Evolutionary conservation across 805 yeast species (phyloP), one percentile per base, ranked within the genome.

Genomic region (Suhomyces prunicola): DNA sequence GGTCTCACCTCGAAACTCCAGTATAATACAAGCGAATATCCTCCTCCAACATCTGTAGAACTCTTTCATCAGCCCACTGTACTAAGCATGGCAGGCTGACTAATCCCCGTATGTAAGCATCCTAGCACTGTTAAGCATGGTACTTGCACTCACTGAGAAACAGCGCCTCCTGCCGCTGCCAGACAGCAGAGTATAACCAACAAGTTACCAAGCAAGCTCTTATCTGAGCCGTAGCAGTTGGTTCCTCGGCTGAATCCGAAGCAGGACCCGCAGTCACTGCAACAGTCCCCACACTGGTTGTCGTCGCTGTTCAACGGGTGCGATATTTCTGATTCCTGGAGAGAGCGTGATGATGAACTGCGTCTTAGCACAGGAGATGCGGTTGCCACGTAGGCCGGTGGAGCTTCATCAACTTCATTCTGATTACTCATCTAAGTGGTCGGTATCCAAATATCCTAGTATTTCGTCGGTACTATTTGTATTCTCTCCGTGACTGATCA

Each of bases 321-420:
- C 9, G 59, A 50, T 6, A 58, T 48, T 10, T 58, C 54, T 3
- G 55, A 51, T 42, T 58, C 61, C 41, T 57, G 60, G 17, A 58
- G 33, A 19, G 61, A 58, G 22, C 22, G 26, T 12, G 48, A 26
- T 13, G 55, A 49, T 13, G 29, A 8, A 4, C 51, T 27, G 19
- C 22, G 19, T 23, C 51, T 36, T 40, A 44, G 35, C 31, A 27
- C 39, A 13, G 57, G 56, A 5, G 55, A 48, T 17, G 36, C 49
- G 6, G 55, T 46, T 19, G 49, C 48, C 7, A 24, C 40, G 17
- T 57, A 57, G 12, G 55, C 35, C 2, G 57, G 57, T 5, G 57
- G 55, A 5, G 51, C 46, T 39, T 39, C 24, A 0, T 17, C 42
- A 17, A 4, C 12, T n/a, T 19, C 17, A 35, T 39, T 6, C 39